Conservation (phyloP, 2,329 filamentous ascomycete species). For the Hymenoscyphus repandus region DNA sequence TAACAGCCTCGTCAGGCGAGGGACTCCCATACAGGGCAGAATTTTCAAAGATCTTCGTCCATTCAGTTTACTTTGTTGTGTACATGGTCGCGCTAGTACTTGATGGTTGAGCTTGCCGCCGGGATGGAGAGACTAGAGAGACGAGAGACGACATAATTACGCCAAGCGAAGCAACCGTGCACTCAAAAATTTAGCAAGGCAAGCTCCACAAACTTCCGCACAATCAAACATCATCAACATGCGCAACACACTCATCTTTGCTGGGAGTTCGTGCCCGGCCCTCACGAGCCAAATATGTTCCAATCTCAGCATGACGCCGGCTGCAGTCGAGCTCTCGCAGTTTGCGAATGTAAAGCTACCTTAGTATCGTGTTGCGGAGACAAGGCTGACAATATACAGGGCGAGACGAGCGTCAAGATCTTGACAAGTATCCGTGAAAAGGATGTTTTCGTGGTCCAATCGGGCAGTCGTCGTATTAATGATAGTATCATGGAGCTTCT, state of each 20-base stretch:
- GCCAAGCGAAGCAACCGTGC: too few species aligned
- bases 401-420: constrained; percentile 66
- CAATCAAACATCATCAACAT: constrained; percentile 35
- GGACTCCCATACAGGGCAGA: constrained; percentile 50
- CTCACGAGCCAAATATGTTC: constrained; percentile 63
- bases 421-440: constrained; percentile 83
- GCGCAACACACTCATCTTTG: constrained; percentile 64
- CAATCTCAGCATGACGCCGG: constrained; percentile 61
- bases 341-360: constrained; percentile 58
- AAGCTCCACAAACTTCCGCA: constrained; percentile 4
- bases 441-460: constrained; percentile 98
- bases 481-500: constrained; percentile 98
- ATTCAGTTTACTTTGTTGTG: too few species aligned
- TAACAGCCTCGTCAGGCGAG: constrained; percentile 47
- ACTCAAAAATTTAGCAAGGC: not conserved
- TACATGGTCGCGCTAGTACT: too few species aligned
- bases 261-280: constrained; percentile 61
- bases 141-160: too few species aligned
- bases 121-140: too few species aligned
- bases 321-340: constrained; percentile 60
- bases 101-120: too few species aligned
- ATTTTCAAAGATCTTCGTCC: not conserved
- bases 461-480: constrained; percentile 92
- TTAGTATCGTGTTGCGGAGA: not conserved
- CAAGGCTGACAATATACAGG: constrained; percentile 40